These are phyloP conservation scores for Ampelomyces quisqualis DNA, from an alignment of 2,329 filamentous ascomycete genomes.

Conservation along the genomic window DNA sequence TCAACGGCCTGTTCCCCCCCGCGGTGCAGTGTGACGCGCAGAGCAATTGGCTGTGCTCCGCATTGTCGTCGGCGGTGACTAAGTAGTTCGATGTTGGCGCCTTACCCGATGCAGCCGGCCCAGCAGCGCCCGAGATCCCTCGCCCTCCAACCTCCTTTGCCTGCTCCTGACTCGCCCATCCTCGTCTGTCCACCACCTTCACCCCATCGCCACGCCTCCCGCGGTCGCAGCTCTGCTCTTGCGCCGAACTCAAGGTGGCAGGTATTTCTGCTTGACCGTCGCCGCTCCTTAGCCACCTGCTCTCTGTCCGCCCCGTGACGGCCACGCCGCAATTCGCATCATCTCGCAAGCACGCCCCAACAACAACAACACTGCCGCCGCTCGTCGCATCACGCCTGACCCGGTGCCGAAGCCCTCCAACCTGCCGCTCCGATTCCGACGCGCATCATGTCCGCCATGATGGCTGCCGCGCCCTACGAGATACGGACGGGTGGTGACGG, in stretches of 20 bases:
- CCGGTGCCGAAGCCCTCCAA: slow-evolving; percentile 18
- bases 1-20: slow-evolving; percentile 1
- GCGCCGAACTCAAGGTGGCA: slow-evolving; percentile 31
- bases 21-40: neutral
- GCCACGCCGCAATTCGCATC: slow-evolving; percentile 36
- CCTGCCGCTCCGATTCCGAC: slow-evolving; percentile 14
- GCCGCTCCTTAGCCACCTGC: slow-evolving; percentile 38
- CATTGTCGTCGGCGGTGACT: slow-evolving; percentile 2
- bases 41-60: slow-evolving; percentile 1
- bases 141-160: slow-evolving; percentile 4
- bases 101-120: neutral
- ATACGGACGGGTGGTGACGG: slow-evolving; percentile 65
- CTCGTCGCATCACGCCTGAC: slow-evolving; percentile 25
- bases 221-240: slow-evolving; percentile 25
- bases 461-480: slow-evolving; percentile 64
- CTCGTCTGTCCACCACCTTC: slow-evolving; percentile 22
- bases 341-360: slow-evolving; percentile 18
- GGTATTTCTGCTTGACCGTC: slow-evolving; percentile 32
- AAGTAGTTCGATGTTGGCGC: neutral
- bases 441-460: slow-evolving; percentile 43
- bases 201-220: slow-evolving; percentile 25
- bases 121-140: slow-evolving; percentile 1
- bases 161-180: slow-evolving; percentile 4
- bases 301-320: slow-evolving; percentile 22
- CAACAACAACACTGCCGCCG: slow-evolving; percentile 21